Conservation (phyloP, 2,329 filamentous ascomycete species). For the Amesomyces nigricolor region DNA sequence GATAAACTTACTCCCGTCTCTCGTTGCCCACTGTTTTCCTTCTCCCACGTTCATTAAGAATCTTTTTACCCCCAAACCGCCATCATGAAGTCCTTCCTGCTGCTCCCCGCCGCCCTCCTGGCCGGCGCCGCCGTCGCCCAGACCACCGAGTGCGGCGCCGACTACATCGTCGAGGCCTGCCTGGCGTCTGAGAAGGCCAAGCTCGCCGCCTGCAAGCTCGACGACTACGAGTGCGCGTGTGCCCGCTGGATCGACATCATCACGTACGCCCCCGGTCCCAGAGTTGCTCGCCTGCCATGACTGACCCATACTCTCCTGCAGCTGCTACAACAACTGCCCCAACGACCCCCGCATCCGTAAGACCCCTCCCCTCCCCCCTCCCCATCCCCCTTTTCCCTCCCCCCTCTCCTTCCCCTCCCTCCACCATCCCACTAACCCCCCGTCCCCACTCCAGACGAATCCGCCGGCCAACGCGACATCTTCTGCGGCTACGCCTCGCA, state of each 20-base stretch:
- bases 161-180: constrained; percentile 44
- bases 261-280: constrained; percentile 34
- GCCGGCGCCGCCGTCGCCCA: constrained; percentile 34
- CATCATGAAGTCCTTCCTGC: constrained; percentile 41
- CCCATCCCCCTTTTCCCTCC: neutral
- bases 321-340: constrained; percentile 55
- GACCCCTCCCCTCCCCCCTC: neutral
- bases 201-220: constrained; percentile 34
- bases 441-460: constrained; percentile 18
- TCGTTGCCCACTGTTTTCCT: neutral
- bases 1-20: neutral
- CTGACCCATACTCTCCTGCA: constrained; percentile 20
- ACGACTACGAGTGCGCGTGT: constrained; percentile 46
- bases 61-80: neutral
- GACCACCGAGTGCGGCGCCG: constrained; percentile 37
- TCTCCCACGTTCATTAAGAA: neutral
- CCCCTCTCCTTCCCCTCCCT: too few relatives aligned
- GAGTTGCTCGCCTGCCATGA: neutral
- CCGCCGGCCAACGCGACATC: constrained; percentile 36
- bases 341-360: constrained; percentile 36
- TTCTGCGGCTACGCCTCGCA: constrained; percentile 44
- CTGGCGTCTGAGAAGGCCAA: constrained; percentile 37
- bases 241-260: constrained; percentile 39
- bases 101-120: constrained; percentile 37
- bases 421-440: neutral